phyloP scores from a whole-genome alignment of 2,329 filamentous ascomycete species.

The Didymella keratinophila region DNA sequence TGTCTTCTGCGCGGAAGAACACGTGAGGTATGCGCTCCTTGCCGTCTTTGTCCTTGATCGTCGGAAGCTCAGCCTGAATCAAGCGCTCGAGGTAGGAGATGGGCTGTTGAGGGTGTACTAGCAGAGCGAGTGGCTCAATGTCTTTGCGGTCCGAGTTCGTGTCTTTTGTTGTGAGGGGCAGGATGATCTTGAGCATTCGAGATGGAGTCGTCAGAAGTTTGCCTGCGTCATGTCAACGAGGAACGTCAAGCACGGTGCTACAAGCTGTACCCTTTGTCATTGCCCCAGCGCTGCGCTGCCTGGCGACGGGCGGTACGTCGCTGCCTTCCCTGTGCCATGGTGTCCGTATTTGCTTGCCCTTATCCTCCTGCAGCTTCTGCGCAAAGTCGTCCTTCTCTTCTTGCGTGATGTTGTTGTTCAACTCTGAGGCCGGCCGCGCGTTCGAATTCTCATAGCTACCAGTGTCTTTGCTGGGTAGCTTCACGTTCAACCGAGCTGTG shows the following conservation, averaged over 20 bases:
- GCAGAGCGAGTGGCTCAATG: constrained; percentile 83
- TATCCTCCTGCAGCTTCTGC: constrained; percentile 54
- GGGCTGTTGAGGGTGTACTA: constrained; percentile 89
- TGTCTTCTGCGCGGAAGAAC: constrained; percentile 81
- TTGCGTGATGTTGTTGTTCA: constrained; percentile 55
- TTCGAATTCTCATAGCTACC: constrained; percentile 44
- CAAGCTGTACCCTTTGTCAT: constrained; percentile 68
- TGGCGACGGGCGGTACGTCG: constrained; percentile 64
- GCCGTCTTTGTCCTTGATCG: constrained; percentile 67
- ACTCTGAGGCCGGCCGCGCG: constrained; percentile 48
- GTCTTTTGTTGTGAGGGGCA: constrained; percentile 73
- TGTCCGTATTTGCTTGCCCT: constrained; percentile 65
- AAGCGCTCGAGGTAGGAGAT: constrained; percentile 88
- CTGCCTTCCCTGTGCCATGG: constrained; percentile 73
- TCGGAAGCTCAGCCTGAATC: constrained; percentile 85
- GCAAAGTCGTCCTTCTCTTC: constrained; percentile 58
- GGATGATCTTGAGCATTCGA: constrained; percentile 78
- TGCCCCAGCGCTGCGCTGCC: constrained; percentile 60
- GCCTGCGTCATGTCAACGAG: constrained; percentile 56
- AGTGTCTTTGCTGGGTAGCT: constrained; percentile 23
- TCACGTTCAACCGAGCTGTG: constrained; percentile 16
- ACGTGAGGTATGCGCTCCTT: constrained; percentile 76
- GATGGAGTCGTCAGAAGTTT: constrained; percentile 84
- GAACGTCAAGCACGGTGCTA: neutral
- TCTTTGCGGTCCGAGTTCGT: constrained; percentile 68